Evolutionary conservation across 768 basidiomycete species (phyloP).

Genomic region (Kwoniella botswanensis): DNA sequence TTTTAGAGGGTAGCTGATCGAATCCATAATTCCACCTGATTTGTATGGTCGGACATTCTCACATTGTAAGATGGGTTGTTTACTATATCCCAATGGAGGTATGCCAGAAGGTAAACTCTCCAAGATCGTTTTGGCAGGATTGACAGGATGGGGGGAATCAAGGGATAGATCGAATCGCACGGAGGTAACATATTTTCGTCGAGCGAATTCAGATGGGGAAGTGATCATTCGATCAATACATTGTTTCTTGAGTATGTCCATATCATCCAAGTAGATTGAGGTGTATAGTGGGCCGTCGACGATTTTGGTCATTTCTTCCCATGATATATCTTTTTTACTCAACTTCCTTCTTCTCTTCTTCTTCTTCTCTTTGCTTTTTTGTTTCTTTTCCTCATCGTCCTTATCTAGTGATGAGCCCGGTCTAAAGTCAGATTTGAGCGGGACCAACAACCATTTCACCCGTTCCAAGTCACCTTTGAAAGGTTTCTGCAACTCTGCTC

Average conservation of each 20-base stretch:
- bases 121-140: conserved; percentile 17
- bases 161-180: conserved; percentile 32
- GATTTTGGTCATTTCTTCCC: conserved; percentile 36
- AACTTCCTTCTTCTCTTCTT: background rate
- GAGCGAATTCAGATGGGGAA: conserved; percentile 31
- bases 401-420: background rate
- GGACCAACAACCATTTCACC: conserved; percentile 37
- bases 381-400: too few species aligned
- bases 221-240: conserved; percentile 22
- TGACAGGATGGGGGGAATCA: conserved; percentile 28
- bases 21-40: conserved; percentile 29
- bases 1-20: background rate
- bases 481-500: conserved; percentile 30
- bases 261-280: conserved; percentile 20
- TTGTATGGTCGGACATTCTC: conserved; percentile 20
- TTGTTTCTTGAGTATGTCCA: conserved; percentile 8
- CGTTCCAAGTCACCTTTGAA: conserved; percentile 11
- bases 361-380: background rate
- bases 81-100: background rate
- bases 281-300: conserved; percentile 20
- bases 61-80: conserved; percentile 33
- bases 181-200: conserved; percentile 25
- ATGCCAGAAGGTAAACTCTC: conserved; percentile 1
- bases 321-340: conserved; percentile 31
- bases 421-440: conserved; percentile 23